phyloP scores from a whole-genome alignment of 202 grass and related monocot genomes.

The Tripidium arundinaceum region DNA sequence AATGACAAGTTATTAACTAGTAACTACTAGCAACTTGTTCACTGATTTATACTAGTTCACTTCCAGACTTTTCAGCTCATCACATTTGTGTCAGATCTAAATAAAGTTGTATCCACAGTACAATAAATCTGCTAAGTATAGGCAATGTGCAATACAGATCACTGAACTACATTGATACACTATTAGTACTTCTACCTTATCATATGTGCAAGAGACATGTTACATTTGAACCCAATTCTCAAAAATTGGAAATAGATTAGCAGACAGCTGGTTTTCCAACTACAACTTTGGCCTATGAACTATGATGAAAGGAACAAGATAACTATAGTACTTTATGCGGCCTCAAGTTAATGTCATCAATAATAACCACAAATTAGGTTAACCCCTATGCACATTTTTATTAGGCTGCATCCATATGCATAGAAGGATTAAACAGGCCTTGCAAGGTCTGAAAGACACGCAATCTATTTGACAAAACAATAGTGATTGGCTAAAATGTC shows the following conservation, averaged over 20 bases:
- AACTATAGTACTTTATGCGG: background rate
- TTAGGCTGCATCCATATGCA: background rate
- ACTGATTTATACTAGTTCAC: background rate
- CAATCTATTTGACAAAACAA: background rate
- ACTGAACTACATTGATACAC: background rate
- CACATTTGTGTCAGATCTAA: background rate
- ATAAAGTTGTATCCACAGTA: background rate
- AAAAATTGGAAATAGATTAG: background rate
- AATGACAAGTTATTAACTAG: background rate
- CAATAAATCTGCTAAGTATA: background rate
- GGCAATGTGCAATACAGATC: background rate
- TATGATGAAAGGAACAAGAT: background rate
- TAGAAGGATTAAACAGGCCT: background rate
- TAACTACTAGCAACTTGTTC: background rate
- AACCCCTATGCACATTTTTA: background rate
- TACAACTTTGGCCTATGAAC: background rate
- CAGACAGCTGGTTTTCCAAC: constrained; percentile 8
- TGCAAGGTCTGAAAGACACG: background rate
- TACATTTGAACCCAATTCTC: constrained; percentile 5
- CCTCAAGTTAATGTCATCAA: background rate
- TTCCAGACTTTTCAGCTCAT: background rate
- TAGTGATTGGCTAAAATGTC: background rate
- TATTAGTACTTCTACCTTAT: background rate
- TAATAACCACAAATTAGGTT: background rate
- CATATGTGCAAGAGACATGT: background rate